Evolutionary conservation across 2,329 filamentous ascomycete species (phyloP), one percentile per base, ranked within the genome.

Genomic region (Cladobotryum protrusum): DNA sequence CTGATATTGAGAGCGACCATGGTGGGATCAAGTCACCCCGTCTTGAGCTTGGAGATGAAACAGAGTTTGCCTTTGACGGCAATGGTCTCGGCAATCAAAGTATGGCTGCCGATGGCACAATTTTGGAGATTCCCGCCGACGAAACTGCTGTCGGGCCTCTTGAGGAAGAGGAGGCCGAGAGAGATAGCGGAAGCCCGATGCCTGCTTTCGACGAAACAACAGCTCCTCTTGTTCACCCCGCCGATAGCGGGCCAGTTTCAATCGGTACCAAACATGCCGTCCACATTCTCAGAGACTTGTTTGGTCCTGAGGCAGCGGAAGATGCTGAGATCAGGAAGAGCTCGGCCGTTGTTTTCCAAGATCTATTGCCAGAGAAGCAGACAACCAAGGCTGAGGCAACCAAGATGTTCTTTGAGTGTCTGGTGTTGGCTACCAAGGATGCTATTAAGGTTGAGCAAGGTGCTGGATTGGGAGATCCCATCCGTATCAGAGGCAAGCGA

Each of bases 341-440:
- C 66, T 79, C 77, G 19, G 82, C 82, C 12, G 89, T 95, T 3
- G 77, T 95, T 3, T 96, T 99, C 76, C 92, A 96, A 61, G 87
- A 95, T 51, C 78, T 99, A 43, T 78, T 96, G 33, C 93, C 93
- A 0, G 89, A 95, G 69, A 72, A 77, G 56, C 81, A 79, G 53
- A 92, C 92, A 1, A 89, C 80, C 57, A 88, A 89, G 67, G 86
- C 87, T 8, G 93, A 97, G 61, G 93, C 93, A 0, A 99, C 93
- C 40, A 96, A 96, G 77, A 96, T 99, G 90, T 99, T 99, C 74
- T 99, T 99, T 61, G 93, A 99, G 71, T 86, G 93, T 48, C 77
- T 99, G 19, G 93, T 99, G 3, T 78, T 99, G 43, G 93, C 92
- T 5, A 99, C 93, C 39, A 99, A 99, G 72, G 93, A 99, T 65